Evolutionary conservation across 805 yeast species (phyloP), one percentile per base, ranked within the genome.

Genomic region (Ogataea henricii): DNA sequence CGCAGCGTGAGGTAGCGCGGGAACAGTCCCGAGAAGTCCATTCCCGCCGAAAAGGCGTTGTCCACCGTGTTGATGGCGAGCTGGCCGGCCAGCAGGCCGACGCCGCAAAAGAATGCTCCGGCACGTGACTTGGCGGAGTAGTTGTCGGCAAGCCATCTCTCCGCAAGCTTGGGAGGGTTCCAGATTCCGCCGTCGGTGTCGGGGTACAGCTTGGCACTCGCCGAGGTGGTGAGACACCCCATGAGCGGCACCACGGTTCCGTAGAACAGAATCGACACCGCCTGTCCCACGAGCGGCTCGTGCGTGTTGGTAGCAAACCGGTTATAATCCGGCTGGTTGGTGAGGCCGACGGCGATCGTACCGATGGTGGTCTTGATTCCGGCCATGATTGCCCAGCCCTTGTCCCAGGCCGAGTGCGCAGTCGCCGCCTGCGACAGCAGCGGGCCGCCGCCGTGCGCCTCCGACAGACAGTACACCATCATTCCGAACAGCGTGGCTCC

Each of bases 201-300:
- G 49, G 54, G 54, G 23, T 51, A 51, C 17, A 48, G 41, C 26
- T 77, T 72, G 30, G 84, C 83, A 41, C 87, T 38, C 14, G 52
- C 86, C 22, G 88, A 72, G 4, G 81, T 73, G 9, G 73, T 68
- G 33, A 77, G 48, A 22, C 75, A 54, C 9, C 81, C 81, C 57
- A 76, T 67, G 55, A 81, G 26, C 1, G 58, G 58, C 6, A 54
- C 56, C 4, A 52, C 52, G 17, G 43, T 38, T 12, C 49, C 49
- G 27, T 46, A 46, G 36, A 49, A 46, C 20, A 46, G 18, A 30
- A 46, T 49, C 5, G 49, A 34, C 7, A 55, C 30, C 1, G 45
- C 26, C 29, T 53, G 56, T 9, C 55, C 52, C 6, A 53, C 14
- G 3, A 46, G 36, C 2, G 56, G 55, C n/a, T 49, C 46, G 22